A percentile compares a stretch with the other conserved stretches of the same genome.
Evolutionary conservation across 805 yeast genomes (phyloP).

Genomic region (Cyberlindnera americana): DNA sequence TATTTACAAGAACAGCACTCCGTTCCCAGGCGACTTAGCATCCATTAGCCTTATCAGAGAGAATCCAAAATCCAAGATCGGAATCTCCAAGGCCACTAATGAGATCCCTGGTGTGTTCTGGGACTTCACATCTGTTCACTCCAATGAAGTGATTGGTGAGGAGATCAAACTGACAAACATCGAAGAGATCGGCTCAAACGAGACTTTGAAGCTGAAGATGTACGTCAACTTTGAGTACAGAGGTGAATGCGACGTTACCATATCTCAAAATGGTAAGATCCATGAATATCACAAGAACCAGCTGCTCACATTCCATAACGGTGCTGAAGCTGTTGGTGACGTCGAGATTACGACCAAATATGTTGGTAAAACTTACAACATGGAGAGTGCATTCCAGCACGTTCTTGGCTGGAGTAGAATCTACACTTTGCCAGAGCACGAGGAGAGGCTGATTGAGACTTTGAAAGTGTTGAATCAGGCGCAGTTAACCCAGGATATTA

Average conservation of each 20-base stretch:
- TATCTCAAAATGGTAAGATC: constrained; percentile 44
- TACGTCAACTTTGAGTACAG: constrained; percentile 60
- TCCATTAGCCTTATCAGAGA: constrained; percentile 50
- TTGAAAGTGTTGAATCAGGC: constrained; percentile 50
- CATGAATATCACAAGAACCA: constrained; percentile 46
- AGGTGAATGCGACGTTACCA: constrained; percentile 54
- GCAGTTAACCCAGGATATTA: constrained; percentile 51
- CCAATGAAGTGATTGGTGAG: constrained; percentile 73
- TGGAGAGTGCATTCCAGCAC: constrained; percentile 51
- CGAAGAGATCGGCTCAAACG: constrained; percentile 45
- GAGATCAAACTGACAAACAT: constrained; percentile 61
- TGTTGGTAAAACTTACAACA: constrained; percentile 63
- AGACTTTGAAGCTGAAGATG: constrained; percentile 50
- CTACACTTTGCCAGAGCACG: constrained; percentile 35
- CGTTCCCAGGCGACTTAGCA: constrained; percentile 28
- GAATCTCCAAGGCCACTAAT: constrained; percentile 67
- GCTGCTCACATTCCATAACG: constrained; percentile 41
- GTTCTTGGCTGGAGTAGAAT: constrained; percentile 51
- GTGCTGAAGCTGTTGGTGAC: constrained; percentile 36
- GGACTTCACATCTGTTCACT: constrained; percentile 70
- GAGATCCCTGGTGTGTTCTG: constrained; percentile 49
- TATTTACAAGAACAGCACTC: constrained; percentile 27
- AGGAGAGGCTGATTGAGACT: constrained; percentile 42
- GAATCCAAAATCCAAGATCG: constrained; percentile 46
- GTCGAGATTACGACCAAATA: constrained; percentile 58